phyloP scores from a whole-genome alignment of 208 protist genomes.

The Crithidia bombi region DNA sequence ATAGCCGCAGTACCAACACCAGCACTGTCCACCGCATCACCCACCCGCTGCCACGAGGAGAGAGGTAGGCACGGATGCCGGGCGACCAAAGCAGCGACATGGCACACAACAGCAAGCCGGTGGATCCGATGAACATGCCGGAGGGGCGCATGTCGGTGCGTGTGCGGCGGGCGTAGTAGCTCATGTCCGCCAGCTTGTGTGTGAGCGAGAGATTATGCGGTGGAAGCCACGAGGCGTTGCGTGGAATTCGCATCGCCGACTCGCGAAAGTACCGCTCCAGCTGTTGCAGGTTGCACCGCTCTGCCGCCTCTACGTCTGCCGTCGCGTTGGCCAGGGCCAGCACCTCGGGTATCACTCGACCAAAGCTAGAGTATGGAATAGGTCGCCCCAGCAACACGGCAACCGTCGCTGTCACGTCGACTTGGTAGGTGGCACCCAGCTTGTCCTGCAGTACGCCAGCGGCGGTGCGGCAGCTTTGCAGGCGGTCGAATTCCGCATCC shows the following conservation, averaged over 20 bases:
- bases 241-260: slow-evolving; percentile 32
- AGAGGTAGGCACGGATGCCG: slow-evolving; percentile 27
- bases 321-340: slow-evolving; percentile 53
- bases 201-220: slow-evolving; percentile 14
- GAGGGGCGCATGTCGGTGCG: slow-evolving; percentile 50
- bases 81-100: slow-evolving; percentile 47
- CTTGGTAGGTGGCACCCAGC: slow-evolving; percentile 85
- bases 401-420: slow-evolving; percentile 95
- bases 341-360: slow-evolving; percentile 90
- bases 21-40: slow-evolving; percentile 33
- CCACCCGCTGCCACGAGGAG: slow-evolving; percentile 24
- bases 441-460: slow-evolving; percentile 38
- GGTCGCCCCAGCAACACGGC: slow-evolving; percentile 90
- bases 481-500: slow-evolving; percentile 45
- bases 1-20: slow-evolving; percentile 53
- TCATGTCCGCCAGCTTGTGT: slow-evolving; percentile 49
- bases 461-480: slow-evolving; percentile 37
- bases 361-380: slow-evolving; percentile 96
- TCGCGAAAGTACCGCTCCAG: slow-evolving; percentile 47
- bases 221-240: slow-evolving; percentile 12
- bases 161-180: slow-evolving; percentile 49
- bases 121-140: slow-evolving; percentile 58
- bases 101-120: slow-evolving; percentile 43
- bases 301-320: slow-evolving; percentile 40
- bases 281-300: slow-evolving; percentile 64